Evolutionary conservation across 2,329 filamentous ascomycete species (phyloP), one percentile per base, ranked within the genome.

Genomic region (Colletotrichum higginsianum): DNA sequence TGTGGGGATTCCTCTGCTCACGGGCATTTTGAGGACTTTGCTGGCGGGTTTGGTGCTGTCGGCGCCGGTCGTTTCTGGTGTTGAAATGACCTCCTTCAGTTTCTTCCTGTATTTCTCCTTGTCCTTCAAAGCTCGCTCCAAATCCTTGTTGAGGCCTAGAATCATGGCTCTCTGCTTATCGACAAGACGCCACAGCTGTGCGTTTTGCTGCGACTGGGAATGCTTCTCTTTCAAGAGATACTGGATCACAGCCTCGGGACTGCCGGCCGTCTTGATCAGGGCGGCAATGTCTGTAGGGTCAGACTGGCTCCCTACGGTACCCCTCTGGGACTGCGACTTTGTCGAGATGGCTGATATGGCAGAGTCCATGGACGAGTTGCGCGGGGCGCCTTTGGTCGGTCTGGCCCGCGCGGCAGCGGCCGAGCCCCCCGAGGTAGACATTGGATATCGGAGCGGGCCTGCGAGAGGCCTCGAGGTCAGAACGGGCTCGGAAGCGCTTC

Each of bases 111-210:
- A 98, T 76, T 93, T 92, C 75, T 98, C 96, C 82, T 98, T 98
- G 76, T 98, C 96, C 80, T 97, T 97, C 74, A 98, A 82, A 1
- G 95, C 91, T 63, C 94, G 90, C 81, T 98, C 96, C 15, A 99
- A 85, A 79, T 99, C 96, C 81, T 96, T 97, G 79, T 98, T 98
- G 74, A 99, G 86, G 9, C 95, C 96, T 23, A 98, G 83, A 66
- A 99, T 95, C 91, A 99, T 95, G 18, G 94, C 91, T 73, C 96
- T 89, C 82, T 99, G 96, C 84, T 99, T 98, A 81, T 98, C 96
- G 61, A 99, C 95, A 57, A 99, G 84, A 61, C 95, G 92, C 96
- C 96, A 99, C 77, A 99, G 84, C 80, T 99, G 96, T 21, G 92
- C 87, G 79, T 98, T 98, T 79, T 98, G 96, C 75, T 94, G 92